These are phyloP conservation scores for Phyllosticta paracitricarpa DNA, from an alignment of 2,329 filamentous ascomycete species.

Conservation along the genomic window DNA sequence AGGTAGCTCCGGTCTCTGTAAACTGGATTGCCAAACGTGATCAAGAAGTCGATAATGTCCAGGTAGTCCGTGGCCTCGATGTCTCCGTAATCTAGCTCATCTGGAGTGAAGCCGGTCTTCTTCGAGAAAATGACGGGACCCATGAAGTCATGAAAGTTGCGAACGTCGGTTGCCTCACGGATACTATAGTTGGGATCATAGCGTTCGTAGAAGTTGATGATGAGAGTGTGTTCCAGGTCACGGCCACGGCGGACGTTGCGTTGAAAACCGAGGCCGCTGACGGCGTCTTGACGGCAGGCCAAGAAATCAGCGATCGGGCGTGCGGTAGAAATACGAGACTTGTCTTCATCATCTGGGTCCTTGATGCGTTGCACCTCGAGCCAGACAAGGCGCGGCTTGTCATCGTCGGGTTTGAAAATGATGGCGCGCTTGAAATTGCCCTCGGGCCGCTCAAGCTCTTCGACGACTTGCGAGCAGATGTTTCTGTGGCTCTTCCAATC, in stretches of 20 bases:
- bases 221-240: background rate
- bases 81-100: background rate
- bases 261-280: conserved; percentile 1
- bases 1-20: background rate
- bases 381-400: background rate
- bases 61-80: background rate
- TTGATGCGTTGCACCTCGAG: background rate
- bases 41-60: background rate
- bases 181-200: background rate
- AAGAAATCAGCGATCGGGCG: background rate
- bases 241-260: background rate
- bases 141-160: background rate
- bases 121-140: background rate
- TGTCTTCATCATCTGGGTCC: background rate
- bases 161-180: background rate
- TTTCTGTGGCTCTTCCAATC: conserved; percentile 29
- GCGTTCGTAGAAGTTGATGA: background rate
- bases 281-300: background rate
- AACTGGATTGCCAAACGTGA: background rate
- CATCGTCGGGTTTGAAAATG: background rate
- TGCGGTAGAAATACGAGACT: background rate
- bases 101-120: background rate
- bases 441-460: background rate
- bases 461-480: background rate
- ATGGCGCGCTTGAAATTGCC: background rate